Evolutionary conservation across 345 rosid species (phyloP), one percentile per base, ranked within the genome.

Genomic region (Acer saccharum): DNA sequence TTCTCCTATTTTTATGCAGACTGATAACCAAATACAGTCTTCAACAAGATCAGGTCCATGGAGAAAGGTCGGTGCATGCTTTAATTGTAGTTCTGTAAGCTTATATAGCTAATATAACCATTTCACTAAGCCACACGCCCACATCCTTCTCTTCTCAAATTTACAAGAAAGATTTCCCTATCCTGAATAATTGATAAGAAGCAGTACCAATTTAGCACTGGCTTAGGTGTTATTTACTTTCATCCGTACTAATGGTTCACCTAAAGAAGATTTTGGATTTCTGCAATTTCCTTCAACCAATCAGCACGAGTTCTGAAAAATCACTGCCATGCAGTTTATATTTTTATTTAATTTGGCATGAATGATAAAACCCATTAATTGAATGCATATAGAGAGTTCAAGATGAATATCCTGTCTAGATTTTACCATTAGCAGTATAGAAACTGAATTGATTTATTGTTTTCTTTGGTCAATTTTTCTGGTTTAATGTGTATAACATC

Each of bases 21-120:
- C 90, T 27, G 98, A 91, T 77, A 89, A 67, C 76, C 91, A 86
- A 78, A 82, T 86, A 78, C 86, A 80, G 46, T 81, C 87, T 48
- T 74, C 90, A 35, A 20, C 93, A 71, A 90, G 82, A 85, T 81
- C 94, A 61, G 97, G 97, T 74, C 97, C 97, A 72, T 92, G 97
- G 97, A 92, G 97, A 84, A 92, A 92, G 94, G 97, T 92, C 25
- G 13, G 90, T 81, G 4, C 13, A 61, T 57, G 25, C 48, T 61
- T 3, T 23, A 14, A n/a, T 39, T 75, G 50, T 62, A 35, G 21
- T 69, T 11, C 70, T 74, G 52, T 52, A 69, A 16, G 39, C 29
- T 35, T 29, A 50, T n/a, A n/a, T 29, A 72, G 48, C 23, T 60
- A 11, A 27, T 27, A 14, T 52, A 32, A 63, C 58, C 17, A 52